A percentile compares a stretch with the other conserved stretches of the same genome.
phyloP scores from a whole-genome alignment of 2,329 filamentous ascomycete genomes.

The Monilinia laxa region DNA sequence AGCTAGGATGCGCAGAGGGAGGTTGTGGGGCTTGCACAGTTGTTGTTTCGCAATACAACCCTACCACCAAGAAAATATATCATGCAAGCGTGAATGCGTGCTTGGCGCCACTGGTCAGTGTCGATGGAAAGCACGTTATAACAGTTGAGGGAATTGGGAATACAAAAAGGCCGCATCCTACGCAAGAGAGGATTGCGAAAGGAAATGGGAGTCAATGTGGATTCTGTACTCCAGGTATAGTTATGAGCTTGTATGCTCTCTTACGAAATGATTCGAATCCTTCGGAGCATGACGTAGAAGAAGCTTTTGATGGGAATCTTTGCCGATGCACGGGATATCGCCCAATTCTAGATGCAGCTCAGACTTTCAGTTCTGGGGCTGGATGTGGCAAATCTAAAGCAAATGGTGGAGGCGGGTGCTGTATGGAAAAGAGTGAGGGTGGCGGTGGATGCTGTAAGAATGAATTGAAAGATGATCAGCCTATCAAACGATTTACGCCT shows the following conservation, averaged over 20 bases:
- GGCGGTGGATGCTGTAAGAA: constrained; percentile 68
- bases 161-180: constrained; percentile 80
- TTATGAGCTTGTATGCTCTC: constrained; percentile 95
- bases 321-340: constrained; percentile 94
- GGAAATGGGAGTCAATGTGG: constrained; percentile 88
- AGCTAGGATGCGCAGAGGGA: constrained; percentile 93
- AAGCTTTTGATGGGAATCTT: constrained; percentile 94
- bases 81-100: constrained; percentile 97
- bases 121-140: constrained; percentile 97
- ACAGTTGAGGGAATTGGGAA: constrained; percentile 95
- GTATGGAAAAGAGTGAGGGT: constrained; percentile 61
- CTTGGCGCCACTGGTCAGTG: constrained; percentile 83
- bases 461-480: constrained; percentile 49
- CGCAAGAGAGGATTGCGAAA: constrained; percentile 87
- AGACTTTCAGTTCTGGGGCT: constrained; percentile 67
- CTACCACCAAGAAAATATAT: constrained; percentile 80
- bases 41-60: constrained; percentile 90
- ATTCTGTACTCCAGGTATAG: constrained; percentile 96
- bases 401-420: constrained; percentile 61
- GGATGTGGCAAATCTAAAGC: constrained; percentile 51
- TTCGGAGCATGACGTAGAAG: constrained; percentile 80
- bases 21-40: constrained; percentile 97
- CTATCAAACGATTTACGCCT: constrained; percentile 71
- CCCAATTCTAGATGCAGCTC: constrained; percentile 89
- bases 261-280: constrained; percentile 80